Evolutionary conservation across 768 basidiomycete genomes (phyloP).

Genomic region (Tulasnella sp.): DNA sequence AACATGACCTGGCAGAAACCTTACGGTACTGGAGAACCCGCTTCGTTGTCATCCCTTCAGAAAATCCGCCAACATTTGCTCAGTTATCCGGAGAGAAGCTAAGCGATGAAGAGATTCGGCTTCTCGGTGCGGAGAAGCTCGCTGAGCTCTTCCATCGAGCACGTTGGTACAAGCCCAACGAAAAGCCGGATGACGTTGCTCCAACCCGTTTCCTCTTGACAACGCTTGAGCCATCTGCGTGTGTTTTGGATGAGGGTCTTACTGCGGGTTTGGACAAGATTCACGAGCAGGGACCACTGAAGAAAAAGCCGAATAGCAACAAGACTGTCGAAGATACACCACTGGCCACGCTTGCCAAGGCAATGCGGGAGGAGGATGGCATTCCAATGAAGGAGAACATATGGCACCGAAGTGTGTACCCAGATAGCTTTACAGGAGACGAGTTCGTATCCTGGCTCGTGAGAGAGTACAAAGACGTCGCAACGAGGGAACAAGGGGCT

Average conservation of each 20-base stretch:
- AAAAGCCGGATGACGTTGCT: constrained; percentile 50
- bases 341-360: constrained; percentile 67
- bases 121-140: constrained; percentile 89
- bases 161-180: constrained; percentile 73
- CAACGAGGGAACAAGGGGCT: constrained; percentile 74
- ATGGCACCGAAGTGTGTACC: constrained; percentile 77
- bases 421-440: constrained; percentile 84
- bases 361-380: constrained; percentile 84
- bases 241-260: constrained; percentile 75
- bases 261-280: constrained; percentile 81
- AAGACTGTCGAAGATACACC: constrained; percentile 70
- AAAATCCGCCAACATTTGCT: constrained; percentile 53
- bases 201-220: constrained; percentile 82
- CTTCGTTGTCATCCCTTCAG: constrained; percentile 88
- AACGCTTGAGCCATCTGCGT: constrained; percentile 79
- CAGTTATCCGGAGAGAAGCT: constrained; percentile 66
- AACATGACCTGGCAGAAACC: constrained; percentile 77
- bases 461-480: constrained; percentile 88
- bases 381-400: constrained; percentile 80
- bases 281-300: constrained; percentile 70
- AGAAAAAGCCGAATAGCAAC: constrained; percentile 81
- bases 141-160: constrained; percentile 85
- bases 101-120: constrained; percentile 82
- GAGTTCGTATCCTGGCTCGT: constrained; percentile 91
- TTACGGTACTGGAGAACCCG: constrained; percentile 93